phyloP scores from a whole-genome alignment of 2,329 filamentous ascomycete species.

The Colletotrichum neosansevieriae region DNA sequence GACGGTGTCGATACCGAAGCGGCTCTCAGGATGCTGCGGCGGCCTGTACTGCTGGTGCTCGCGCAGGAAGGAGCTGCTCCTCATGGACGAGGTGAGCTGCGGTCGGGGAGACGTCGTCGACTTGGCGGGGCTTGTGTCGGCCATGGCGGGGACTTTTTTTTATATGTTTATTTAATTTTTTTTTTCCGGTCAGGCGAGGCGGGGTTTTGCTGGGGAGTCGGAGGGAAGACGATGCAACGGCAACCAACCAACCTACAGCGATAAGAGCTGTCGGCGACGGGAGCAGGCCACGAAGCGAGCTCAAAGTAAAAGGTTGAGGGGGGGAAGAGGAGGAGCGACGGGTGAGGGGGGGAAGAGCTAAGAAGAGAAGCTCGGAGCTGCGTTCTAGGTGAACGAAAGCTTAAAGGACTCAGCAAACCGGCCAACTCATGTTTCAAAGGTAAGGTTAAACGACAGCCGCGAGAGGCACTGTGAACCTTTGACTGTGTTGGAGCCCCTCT shows the following conservation, averaged over 20 bases:
- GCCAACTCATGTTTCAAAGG: conserved; percentile 32
- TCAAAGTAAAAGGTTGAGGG: not conserved
- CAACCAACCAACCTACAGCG: conserved; percentile 3
- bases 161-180: not conserved
- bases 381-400: conserved; percentile 26
- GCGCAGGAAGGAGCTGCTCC: conserved; percentile 72
- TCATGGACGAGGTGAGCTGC: conserved; percentile 63
- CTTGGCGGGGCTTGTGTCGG: conserved; percentile 49
- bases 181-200: not conserved
- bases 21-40: conserved; percentile 64
- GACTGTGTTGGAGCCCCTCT: conserved; percentile 27
- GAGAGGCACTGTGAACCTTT: conserved; percentile 25
- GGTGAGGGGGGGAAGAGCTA: not conserved
- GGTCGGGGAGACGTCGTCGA: conserved; percentile 55
- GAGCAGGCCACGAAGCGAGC: not conserved
- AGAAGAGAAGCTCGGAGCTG: conserved; percentile 9
- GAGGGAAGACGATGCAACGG: not conserved
- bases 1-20: conserved; percentile 74
- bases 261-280: conserved; percentile 18
- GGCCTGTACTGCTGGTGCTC: conserved; percentile 74
- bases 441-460: conserved; percentile 26
- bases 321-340: not conserved
- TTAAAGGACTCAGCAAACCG: conserved; percentile 20
- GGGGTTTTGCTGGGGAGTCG: not conserved
- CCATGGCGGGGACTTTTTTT: conserved; percentile 44